phyloP scores from a whole-genome alignment of 306 rosid species.

The Rubus idaeus region DNA sequence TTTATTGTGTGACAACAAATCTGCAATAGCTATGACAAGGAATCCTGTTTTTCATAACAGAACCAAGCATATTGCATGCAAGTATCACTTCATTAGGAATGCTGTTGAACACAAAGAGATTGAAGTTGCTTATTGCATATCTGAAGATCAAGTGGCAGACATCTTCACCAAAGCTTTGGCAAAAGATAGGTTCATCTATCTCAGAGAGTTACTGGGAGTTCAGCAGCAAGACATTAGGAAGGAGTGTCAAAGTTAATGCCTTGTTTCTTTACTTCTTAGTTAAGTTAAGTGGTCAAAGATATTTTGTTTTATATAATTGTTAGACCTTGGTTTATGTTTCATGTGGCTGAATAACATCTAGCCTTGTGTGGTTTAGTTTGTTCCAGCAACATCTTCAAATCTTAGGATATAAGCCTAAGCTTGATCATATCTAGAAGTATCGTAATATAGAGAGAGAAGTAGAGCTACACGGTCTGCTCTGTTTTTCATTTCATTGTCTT shows the following conservation, averaged over 20 bases:
- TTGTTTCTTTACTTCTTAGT: no score
- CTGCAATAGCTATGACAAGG: background rate
- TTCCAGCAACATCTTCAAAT: no score
- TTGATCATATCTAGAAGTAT: no score
- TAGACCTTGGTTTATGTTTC: no score
- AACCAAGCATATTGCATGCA: background rate
- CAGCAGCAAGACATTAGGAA: background rate
- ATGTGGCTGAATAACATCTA: no score
- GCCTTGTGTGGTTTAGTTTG: no score
- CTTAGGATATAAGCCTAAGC: no score
- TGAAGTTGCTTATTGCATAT: background rate
- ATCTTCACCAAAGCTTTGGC: background rate
- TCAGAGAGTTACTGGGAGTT: background rate
- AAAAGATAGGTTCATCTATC: background rate
- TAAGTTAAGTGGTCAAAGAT: no score
- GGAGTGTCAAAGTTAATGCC: background rate
- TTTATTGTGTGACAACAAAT: background rate
- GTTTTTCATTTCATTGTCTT: no score
- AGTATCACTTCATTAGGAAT: background rate
- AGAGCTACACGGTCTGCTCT: no score
- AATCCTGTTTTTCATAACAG: background rate
- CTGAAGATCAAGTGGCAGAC: background rate
- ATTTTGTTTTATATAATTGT: no score
- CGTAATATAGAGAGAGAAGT: no score
- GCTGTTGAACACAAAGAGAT: background rate